These are phyloP conservation scores for Monilinia fructicola DNA, from an alignment of 2,329 filamentous ascomycete genomes.

Conservation along the genomic window DNA sequence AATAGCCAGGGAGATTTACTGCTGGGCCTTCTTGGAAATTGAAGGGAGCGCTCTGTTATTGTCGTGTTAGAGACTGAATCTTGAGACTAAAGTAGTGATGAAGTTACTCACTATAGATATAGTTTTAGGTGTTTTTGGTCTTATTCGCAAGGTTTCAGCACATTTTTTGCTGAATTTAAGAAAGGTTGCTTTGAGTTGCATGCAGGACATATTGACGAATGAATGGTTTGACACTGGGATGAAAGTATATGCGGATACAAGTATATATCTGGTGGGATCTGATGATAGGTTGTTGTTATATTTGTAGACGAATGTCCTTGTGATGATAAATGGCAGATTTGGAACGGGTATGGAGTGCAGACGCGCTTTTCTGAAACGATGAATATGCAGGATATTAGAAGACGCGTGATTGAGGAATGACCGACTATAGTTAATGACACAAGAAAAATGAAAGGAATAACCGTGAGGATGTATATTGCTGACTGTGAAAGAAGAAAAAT, in stretches of 20 bases:
- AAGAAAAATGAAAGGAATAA: neutral
- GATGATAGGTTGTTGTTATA: neutral
- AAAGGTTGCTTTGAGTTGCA: slow-evolving; percentile 23
- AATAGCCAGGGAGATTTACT: slow-evolving; percentile 54
- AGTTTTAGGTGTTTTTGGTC: slow-evolving; percentile 27
- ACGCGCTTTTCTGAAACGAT: slow-evolving; percentile 22
- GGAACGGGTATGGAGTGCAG: neutral
- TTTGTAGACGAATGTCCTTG: neutral
- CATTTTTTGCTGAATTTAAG: slow-evolving; percentile 27
- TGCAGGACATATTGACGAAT: slow-evolving; percentile 26
- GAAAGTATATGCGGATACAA: slow-evolving; percentile 18
- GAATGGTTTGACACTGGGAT: neutral
- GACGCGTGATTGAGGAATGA: slow-evolving; percentile 29
- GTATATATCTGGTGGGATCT: slow-evolving; percentile 7
- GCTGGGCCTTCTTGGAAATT: slow-evolving; percentile 55
- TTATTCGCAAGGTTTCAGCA: slow-evolving; percentile 28
- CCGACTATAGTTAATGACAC: slow-evolving; percentile 13
- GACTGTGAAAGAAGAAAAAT: slow-evolving; percentile 23
- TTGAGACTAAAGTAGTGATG: neutral
- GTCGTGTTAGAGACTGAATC: slow-evolving; percentile 32
- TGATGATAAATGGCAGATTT: slow-evolving; percentile 6
- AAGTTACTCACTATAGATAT: slow-evolving; percentile 28
- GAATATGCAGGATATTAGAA: slow-evolving; percentile 19
- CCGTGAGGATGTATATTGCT: slow-evolving; percentile 5
- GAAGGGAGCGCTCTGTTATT: slow-evolving; percentile 57